Base-by-base conservation (phyloP, 2,329 filamentous ascomycete genomes). In the Dryadomyces quercivorus region DNA sequence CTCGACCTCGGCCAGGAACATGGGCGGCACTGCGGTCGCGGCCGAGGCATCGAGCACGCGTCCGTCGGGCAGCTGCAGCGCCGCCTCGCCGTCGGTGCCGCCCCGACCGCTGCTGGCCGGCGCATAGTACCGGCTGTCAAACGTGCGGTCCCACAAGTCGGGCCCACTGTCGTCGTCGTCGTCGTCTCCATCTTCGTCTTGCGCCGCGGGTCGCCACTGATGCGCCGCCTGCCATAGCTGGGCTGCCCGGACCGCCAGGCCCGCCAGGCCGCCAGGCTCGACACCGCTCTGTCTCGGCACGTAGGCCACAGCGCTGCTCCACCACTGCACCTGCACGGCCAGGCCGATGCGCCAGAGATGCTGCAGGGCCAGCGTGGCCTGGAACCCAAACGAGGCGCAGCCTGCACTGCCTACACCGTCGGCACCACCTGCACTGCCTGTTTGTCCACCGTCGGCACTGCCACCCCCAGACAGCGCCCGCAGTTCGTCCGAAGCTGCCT, bases 331-430 rank as follows among this genome's bases (percentile, higher is more conserved):
- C 53, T 80, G 73, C 73, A 85, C 84, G 44, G 84, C 84, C 46
- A 75, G 67, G 0, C 84, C 91, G 52, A 98, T 85, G 43, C 92
- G 82, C 82, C 85, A 91, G 22, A 97, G 78, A 67, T 97, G 92
- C 67, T 98, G 93, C 13, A 97, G 73, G 1, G 90, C 80, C 5
- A 98, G 75, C 0, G 80, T 72, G 6, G 85, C 74, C 64, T 91
- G 84, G 34, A 81, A 66, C 36, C 67, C 65, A 59, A 82, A 59
- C 2, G 53, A 54, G 36, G 52, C 52, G 36, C 36, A 13, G 36
- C 36, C 36, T 3, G 36, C 6, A 12, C 12, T 12, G 12, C 34
- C 34, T 6, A 36, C 34, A 36, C 12, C 34, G 34, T 12, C 21
- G 38, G 1, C 13, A 1, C 46, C 16, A 22, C 26, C 21, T 59